A percentile compares a stretch with the other conserved stretches of the same genome.
These are phyloP conservation scores for Cladophialophora exuberans DNA, from an alignment of 2,329 filamentous ascomycete genomes.

Conservation along the genomic window DNA sequence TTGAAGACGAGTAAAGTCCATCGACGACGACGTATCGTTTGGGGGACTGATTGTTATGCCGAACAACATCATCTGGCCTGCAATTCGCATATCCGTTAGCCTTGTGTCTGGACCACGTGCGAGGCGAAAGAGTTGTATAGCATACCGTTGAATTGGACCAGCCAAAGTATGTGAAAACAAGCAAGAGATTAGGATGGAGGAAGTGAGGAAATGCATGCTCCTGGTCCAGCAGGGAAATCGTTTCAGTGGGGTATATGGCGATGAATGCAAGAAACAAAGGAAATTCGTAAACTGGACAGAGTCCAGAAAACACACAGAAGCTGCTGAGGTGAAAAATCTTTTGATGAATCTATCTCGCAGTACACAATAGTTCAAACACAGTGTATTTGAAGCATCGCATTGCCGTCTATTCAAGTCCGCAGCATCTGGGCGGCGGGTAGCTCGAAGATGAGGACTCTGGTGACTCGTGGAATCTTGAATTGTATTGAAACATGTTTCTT, in stretches of 20 bases:
- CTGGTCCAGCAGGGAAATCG: background rate
- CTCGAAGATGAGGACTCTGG: background rate
- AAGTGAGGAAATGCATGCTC: constrained; percentile 18
- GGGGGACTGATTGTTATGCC: constrained; percentile 15
- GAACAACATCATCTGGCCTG: constrained; percentile 26
- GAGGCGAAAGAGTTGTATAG: background rate
- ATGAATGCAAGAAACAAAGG: background rate
- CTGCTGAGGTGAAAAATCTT: background rate
- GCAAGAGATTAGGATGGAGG: constrained; percentile 11
- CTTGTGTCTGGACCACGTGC: too few species aligned
- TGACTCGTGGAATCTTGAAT: background rate
- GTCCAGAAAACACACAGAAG: background rate
- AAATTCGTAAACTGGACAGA: background rate
- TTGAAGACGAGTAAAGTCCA: constrained; percentile 1
- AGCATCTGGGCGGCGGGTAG: too few species aligned
- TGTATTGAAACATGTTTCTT: constrained; percentile 24
- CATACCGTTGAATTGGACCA: constrained; percentile 30
- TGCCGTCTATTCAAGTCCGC: background rate
- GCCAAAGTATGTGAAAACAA: constrained; percentile 24
- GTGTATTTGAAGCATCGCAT: background rate
- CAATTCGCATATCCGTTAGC: constrained; percentile 5
- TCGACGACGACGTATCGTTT: constrained; percentile 24
- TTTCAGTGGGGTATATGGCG: background rate
- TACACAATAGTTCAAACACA: background rate
- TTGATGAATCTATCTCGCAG: background rate